Percentiles rank a stretch among this genome's conserved stretches.
Conservation (phyloP, 768 basidiomycete species). For the Calocera cornea region DNA sequence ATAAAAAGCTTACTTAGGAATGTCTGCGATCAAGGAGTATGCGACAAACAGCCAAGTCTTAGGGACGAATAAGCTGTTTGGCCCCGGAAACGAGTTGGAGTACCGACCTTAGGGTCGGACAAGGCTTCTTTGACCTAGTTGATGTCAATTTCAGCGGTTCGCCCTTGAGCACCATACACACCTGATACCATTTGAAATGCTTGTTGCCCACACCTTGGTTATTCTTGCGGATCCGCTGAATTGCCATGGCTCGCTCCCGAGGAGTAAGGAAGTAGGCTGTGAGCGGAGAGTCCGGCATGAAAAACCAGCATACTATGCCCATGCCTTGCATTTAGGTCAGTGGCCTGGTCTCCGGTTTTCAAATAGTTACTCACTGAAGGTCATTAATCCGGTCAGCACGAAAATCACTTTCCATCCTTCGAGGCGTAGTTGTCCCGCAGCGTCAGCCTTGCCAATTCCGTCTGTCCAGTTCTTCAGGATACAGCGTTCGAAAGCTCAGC, state of each 20-base stretch:
- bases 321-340: no score
- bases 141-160: not conserved
- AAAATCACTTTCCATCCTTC: not conserved
- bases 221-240: slow-evolving; percentile 38
- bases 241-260: not conserved
- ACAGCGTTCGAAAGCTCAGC: not conserved
- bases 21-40: slow-evolving; percentile 41
- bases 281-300: not conserved
- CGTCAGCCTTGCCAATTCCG: not conserved
- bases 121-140: slow-evolving; percentile 30
- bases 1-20: no score
- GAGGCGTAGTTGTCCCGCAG: not conserved
- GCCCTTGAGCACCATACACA: not conserved
- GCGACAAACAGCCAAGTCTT: slow-evolving; percentile 38
- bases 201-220: slow-evolving; percentile 41
- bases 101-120: slow-evolving; percentile 36
- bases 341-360: no score
- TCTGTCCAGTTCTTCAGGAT: not conserved
- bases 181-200: slow-evolving; percentile 30
- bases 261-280: slow-evolving; percentile 1
- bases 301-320: not conserved
- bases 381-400: not conserved
- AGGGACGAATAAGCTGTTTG: slow-evolving; percentile 26
- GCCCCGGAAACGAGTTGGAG: slow-evolving; percentile 29
- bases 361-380: no score